Evolutionary conservation across 306 rosid genomes (phyloP), one percentile per base, ranked within the genome.

Genomic region (Dryas alaskensis): DNA sequence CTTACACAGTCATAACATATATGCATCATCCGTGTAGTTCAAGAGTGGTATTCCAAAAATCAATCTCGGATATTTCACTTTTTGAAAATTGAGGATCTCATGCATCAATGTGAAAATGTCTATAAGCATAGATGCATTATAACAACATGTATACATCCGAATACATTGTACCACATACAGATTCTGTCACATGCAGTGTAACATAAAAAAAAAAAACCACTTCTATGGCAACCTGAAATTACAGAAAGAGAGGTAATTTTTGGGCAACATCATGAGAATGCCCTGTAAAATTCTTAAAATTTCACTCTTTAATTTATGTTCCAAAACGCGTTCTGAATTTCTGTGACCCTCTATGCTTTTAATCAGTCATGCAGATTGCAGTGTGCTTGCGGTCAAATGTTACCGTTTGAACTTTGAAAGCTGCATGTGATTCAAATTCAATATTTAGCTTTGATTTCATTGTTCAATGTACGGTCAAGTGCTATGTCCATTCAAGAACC

Each of bases 401-500:
- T 16, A 27, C 67, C 1, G 46, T 27, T 16, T 44, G 48, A 45
- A 45, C 48, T 45, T 5, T 45, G 58, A 46, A 47, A 3, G 47
- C 67, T 72, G 37, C 37, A 31, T 31, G 76, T 37, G 13, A 10
- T 51, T 46, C 52, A 27, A 25, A 1, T 42, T n/a, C 31, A 52
- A 31, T 44, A 54, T 8, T 50, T 50, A 55, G 46, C 42, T 25
- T 43, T 49, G 46, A 16, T 69, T 42, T 52, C 63, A 25, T 43
- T 7, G 48, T 22, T 16, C 58, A 16, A n/a, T 77, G 64, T 61
- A 77, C 76, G 70, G 71, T 16, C 65, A 52, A 42, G 76, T 51
- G 50, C 69, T 16, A 1, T 39, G 37, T 13, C 67, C 10, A 4
- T 59, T 59, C 46, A 72, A 9, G 3, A 71, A 68, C 16, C 48